These are phyloP conservation scores for Saccharomycopsis sp. DNA, from an alignment of 805 yeast genomes.

Conservation along the genomic window DNA sequence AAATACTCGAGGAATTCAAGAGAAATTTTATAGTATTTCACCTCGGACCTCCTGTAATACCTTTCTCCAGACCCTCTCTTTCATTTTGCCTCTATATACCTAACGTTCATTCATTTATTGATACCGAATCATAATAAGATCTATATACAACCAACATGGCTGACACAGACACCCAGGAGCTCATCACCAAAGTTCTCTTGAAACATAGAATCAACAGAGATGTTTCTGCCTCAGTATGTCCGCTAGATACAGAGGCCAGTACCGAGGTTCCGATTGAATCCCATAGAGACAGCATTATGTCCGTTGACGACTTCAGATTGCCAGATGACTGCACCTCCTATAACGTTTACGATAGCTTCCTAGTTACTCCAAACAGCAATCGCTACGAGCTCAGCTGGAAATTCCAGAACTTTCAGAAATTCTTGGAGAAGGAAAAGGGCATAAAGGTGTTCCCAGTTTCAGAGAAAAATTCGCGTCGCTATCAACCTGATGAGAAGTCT, in stretches of 20 bases:
- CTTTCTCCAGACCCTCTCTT: no score
- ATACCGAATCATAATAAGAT: no score
- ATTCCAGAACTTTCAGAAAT: neutral
- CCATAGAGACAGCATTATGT: neutral
- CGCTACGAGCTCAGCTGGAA: neutral
- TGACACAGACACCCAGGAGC: neutral
- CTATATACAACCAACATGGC: neutral
- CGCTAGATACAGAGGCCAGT: slow-evolving; percentile 6
- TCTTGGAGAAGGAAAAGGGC: neutral
- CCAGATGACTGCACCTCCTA: neutral
- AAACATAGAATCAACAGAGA: neutral
- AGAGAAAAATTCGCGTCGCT: neutral
- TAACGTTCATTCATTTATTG: no score
- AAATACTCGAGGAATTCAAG: neutral
- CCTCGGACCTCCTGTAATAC: neutral
- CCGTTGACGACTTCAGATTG: neutral
- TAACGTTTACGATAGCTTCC: neutral
- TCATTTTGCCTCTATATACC: no score
- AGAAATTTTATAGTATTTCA: neutral
- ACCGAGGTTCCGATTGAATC: slow-evolving; percentile 11
- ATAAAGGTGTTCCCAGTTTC: neutral
- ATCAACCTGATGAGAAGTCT: neutral
- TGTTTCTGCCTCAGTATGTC: neutral
- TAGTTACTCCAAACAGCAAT: neutral
- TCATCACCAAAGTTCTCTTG: neutral